Percentiles rank a stretch among this genome's conserved stretches.
phyloP scores from a whole-genome alignment of 352 stramenopile genomes.

The Sclerospora graminicola region DNA sequence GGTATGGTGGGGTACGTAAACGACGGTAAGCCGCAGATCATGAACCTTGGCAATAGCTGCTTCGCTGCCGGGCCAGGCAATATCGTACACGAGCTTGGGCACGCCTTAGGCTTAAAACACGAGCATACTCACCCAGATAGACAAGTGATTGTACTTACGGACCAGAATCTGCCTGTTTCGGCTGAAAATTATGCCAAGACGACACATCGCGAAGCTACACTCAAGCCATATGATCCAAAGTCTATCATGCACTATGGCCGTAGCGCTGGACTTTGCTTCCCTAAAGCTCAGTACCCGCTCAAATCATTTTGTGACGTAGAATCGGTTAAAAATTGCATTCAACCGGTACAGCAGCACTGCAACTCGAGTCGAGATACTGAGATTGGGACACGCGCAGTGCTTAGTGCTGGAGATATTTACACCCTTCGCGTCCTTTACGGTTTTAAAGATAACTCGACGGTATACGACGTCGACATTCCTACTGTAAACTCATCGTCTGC shows the following conservation, averaged over 20 bases:
- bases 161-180: constrained; percentile 46
- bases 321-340: constrained; percentile 50
- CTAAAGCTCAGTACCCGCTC: constrained; percentile 50
- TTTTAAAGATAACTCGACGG: constrained; percentile 19
- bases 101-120: constrained; percentile 56
- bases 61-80: constrained; percentile 41
- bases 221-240: constrained; percentile 56
- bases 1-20: constrained; percentile 65
- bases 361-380: constrained; percentile 51
- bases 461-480: constrained; percentile 23
- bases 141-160: constrained; percentile 60
- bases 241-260: constrained; percentile 79
- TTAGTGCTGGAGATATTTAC: constrained; percentile 52
- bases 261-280: constrained; percentile 52
- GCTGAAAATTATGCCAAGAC: constrained; percentile 63
- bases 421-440: constrained; percentile 60
- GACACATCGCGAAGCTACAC: constrained; percentile 23
- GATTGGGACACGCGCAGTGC: constrained; percentile 41
- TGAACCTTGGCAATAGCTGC: constrained; percentile 62
- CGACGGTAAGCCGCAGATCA: constrained; percentile 46
- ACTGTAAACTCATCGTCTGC: constrained; percentile 11
- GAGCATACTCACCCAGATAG: constrained; percentile 60
- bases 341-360: constrained; percentile 56
- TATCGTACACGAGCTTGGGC: constrained; percentile 55
- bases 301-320: constrained; percentile 62